Evolutionary conservation across 78 protist genomes (phyloP), one percentile per base, ranked within the genome.

Genomic region (Bodo saltans): DNA sequence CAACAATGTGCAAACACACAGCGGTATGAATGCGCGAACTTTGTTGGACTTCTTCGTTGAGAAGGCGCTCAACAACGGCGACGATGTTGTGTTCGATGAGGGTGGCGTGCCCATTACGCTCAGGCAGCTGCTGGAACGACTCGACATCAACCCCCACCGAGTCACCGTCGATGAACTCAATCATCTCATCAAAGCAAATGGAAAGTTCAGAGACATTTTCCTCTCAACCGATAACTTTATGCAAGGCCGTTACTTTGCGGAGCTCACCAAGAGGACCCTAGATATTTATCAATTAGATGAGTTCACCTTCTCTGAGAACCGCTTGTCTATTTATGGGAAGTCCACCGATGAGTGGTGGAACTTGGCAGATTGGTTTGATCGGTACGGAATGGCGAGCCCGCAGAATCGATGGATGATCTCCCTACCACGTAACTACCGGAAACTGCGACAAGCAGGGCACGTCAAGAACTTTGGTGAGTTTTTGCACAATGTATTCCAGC

Each of bases 1-100:
- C 90, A 96, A 97, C 32, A 98, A 97, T 87, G 90, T 97, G 30
- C 99, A 97, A 72, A 93, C 88, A 37, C 71, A 95, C 25, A 88
- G 97, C 17, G 87, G 92, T 37, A 95, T 97, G 98, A 96, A 89
- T 85, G 95, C 92, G 75, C 91, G 92, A 84, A 97, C 94, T 72
- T 83, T 98, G 35, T 85, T 96, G 47, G 92, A 93, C 40, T 98
- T 97, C 90, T 97, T 98, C 79, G 93, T 94, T 84, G 42, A 78
- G 67, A 94, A 91, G 38, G 80, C 67, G 70, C 76, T 39, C 78
- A 35, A 27, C 39, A 27, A 25, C 27, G 68, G 41, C 37, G 52
- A 84, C 40, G 73, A 72, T 53, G 74, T 79, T 28, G 94, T 94
- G 39, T 81, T 83, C 39, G 88, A 93, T 42, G 67, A 89, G 30